Percentiles rank a stretch among this genome's conserved stretches.
phyloP scores from a whole-genome alignment of 1,284 basidiomycete genomes.

The Marasmius oreades region DNA sequence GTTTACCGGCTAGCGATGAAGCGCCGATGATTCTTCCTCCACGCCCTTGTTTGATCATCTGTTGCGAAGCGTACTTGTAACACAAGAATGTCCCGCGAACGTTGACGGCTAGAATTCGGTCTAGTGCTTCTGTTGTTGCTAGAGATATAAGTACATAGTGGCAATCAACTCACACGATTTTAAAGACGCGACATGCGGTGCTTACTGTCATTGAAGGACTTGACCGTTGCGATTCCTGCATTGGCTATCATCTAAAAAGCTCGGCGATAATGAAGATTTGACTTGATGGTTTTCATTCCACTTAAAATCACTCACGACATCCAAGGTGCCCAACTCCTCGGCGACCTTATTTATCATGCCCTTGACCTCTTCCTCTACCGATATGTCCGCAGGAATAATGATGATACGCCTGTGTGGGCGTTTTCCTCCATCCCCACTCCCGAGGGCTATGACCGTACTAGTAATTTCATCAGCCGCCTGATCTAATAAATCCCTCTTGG shows the following conservation, averaged over 20 bases:
- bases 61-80: conserved; percentile 19
- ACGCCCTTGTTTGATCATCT: conserved; percentile 21
- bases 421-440: background rate
- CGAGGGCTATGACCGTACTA: too few species aligned
- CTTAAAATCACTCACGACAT: conserved; percentile 25
- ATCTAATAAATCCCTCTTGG: conserved; percentile 18
- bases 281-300: background rate
- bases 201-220: conserved; percentile 5
- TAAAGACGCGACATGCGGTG: too few species aligned
- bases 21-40: conserved; percentile 27
- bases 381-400: conserved; percentile 22
- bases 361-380: conserved; percentile 27
- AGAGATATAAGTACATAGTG: background rate
- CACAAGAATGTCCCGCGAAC: conserved; percentile 18
- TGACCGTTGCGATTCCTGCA: conserved; percentile 21
- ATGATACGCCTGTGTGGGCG: conserved; percentile 7
- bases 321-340: conserved; percentile 24
- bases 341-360: conserved; percentile 24
- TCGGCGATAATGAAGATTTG: background rate
- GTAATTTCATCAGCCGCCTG: conserved; percentile 19
- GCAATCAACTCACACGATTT: too few species aligned
- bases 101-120: conserved; percentile 16
- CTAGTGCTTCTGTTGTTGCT: conserved; percentile 16
- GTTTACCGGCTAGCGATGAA: conserved; percentile 20
- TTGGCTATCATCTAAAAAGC: conserved; percentile 30